Base-by-base conservation (phyloP, 768 basidiomycete species). In the Lactarius indigo region DNA sequence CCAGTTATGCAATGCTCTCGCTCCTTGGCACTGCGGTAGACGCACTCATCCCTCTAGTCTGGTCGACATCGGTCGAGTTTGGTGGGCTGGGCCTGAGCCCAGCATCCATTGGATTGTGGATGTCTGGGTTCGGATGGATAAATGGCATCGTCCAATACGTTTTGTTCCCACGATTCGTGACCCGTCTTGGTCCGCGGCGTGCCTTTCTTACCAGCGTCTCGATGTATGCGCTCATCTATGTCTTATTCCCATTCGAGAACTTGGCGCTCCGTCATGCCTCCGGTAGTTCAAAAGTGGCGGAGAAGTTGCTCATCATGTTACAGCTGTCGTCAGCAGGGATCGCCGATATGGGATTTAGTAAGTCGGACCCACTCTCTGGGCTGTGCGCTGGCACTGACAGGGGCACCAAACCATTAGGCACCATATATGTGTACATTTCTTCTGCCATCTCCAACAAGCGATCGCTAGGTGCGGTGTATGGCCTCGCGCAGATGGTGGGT, bases 391-490 rank as follows among this genome's bases (percentile, higher is more conserved):
- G 17, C 18, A 30, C 9, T 33, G 28, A 56, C 55, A 4, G 12
- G 12, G 4, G 17, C 9, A 37, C 17, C 23, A 7, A 33, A 52
- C 4, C 7, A 35, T 12, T 62, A 89, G 89, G 88, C 23, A 83
- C 86, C 54, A 75, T 89, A 26, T 89, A 88, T 74, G 87, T 90
- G 61, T 88, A 85, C 68, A 85, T 91, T 64, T 80, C 83, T 10
- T 84, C 83, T 7, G 80, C 88, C 13, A 78, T 88, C 0, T 87
- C 89, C 2, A 87, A 87, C 62, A 81, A 81, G 31, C 82, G 83
- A 12, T 84, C 85, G 10, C 80, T 90, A 6, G 89, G 89, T 7
- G 83, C 87, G 2, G 87, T 85, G 23, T 89, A 90, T 68, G 89
- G 89, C 64, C 31, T 77, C 26, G 72, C 73, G 23, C 74, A 81